phyloP scores from a whole-genome alignment of 371 early-diverging fungal species.

The Smittium culicis region DNA sequence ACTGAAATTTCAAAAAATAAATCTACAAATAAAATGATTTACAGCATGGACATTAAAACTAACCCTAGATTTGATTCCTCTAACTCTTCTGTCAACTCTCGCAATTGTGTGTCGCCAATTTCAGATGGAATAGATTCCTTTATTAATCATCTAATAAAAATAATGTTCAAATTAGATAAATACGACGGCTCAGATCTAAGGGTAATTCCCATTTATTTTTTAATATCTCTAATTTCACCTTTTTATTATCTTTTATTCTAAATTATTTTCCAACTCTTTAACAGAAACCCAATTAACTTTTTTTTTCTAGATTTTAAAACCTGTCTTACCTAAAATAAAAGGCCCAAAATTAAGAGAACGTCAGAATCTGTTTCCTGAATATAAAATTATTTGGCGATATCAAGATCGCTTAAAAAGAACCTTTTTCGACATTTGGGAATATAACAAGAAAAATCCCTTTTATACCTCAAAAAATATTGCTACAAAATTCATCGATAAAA shows the following conservation, averaged over 20 bases:
- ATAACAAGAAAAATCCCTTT: conserved; percentile 4
- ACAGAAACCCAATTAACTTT: no score
- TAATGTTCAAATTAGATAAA: background rate
- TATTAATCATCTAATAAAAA: background rate
- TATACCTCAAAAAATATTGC: background rate
- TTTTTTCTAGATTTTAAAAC: background rate
- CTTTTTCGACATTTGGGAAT: conserved; percentile 8
- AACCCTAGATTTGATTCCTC: no score
- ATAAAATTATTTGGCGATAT: background rate
- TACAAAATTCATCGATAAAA: conserved; percentile 2
- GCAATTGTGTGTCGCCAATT: no score
- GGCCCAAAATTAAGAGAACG: background rate
- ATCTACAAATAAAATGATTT: no score
- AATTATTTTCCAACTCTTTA: background rate
- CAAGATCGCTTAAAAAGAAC: conserved; percentile 7
- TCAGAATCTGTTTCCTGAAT: background rate
- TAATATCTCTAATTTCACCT: background rate
- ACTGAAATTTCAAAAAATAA: no score
- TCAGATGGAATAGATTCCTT: background rate
- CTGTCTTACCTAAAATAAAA: background rate
- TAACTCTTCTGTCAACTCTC: no score
- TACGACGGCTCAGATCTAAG: background rate
- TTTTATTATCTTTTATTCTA: background rate
- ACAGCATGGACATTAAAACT: no score
- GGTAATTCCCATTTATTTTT: background rate